Evolutionary conservation across 1,284 basidiomycete genomes (phyloP).

Genomic region (Pascua sp.): DNA sequence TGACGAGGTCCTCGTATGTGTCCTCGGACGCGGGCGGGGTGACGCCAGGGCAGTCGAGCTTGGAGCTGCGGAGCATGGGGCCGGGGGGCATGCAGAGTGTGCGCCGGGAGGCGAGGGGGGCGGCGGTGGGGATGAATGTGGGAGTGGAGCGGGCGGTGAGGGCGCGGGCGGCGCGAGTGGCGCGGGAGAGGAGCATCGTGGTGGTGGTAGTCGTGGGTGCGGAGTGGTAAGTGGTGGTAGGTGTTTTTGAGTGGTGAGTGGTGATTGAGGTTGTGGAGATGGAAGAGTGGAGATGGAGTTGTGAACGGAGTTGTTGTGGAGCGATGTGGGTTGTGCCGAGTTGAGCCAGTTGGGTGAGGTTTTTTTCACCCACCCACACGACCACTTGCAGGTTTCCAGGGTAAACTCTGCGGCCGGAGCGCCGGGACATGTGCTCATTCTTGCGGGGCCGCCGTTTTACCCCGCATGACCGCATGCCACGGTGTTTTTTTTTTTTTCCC

Average conservation of each 20-base stretch:
- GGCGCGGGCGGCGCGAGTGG: not conserved
- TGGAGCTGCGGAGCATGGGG: conserved; percentile 6
- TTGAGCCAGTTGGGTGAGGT: not conserved
- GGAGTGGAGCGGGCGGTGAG: not conserved
- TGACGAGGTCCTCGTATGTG: conserved; percentile 6
- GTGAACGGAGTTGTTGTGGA: not conserved
- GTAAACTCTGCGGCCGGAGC: too few species aligned
- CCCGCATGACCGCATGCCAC: too few species aligned
- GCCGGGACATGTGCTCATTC: too few species aligned
- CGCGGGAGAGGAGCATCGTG: not conserved
- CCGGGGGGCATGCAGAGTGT: conserved; percentile 12
- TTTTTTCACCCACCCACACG: too few species aligned
- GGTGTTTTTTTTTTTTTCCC: too few species aligned
- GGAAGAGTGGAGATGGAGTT: not conserved
- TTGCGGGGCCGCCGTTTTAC: too few species aligned
- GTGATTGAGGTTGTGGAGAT: not conserved
- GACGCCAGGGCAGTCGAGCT: not conserved
- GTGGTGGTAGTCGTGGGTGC: too few species aligned
- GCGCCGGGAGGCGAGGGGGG: not conserved
- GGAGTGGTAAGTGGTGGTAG: not conserved
- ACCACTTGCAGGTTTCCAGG: too few species aligned
- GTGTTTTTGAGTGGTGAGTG: not conserved
- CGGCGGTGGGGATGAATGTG: too few species aligned
- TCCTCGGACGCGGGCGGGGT: conserved; percentile 7
- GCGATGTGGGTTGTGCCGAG: not conserved